Percentiles rank a stretch among this genome's conserved stretches.
These are phyloP conservation scores for Pezicula carpinea DNA, from an alignment of 2,329 filamentous ascomycete species.

Conservation along the genomic window DNA sequence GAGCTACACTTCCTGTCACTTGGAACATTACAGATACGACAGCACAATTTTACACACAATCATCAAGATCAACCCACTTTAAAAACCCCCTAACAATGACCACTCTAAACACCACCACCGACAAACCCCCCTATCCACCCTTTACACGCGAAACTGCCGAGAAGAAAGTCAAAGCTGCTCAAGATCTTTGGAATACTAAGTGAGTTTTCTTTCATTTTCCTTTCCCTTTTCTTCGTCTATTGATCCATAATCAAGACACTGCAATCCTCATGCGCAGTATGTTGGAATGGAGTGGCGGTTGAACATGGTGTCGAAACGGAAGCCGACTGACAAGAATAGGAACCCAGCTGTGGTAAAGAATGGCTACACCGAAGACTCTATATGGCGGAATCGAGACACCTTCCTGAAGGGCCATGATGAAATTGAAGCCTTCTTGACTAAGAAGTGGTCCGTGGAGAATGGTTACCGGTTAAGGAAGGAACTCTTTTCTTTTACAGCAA, in stretches of 20 bases:
- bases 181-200: constrained; percentile 79
- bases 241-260: too few relatives aligned
- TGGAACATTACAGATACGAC: too few relatives aligned
- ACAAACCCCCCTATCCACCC: constrained; percentile 55
- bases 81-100: constrained; percentile 7
- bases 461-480: constrained; percentile 77
- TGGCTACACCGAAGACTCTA: constrained; percentile 69
- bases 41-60: too few relatives aligned
- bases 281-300: too few relatives aligned
- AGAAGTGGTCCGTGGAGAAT: constrained; percentile 71
- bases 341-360: constrained; percentile 61
- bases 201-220: constrained; percentile 30
- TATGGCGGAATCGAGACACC: constrained; percentile 73
- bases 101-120: neutral
- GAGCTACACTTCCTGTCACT: too few relatives aligned
- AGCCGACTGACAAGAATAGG: constrained; percentile 34
- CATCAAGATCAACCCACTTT: neutral
- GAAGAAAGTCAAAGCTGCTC: constrained; percentile 77
- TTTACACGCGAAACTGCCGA: constrained; percentile 70
- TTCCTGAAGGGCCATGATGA: constrained; percentile 66
- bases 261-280: too few relatives aligned
- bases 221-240: too few relatives aligned
- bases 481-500: constrained; percentile 69
- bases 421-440: constrained; percentile 63
- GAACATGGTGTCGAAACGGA: neutral